phyloP scores from a whole-genome alignment of 176 grass and related monocot genomes.

The Saccharum officinarum region DNA sequence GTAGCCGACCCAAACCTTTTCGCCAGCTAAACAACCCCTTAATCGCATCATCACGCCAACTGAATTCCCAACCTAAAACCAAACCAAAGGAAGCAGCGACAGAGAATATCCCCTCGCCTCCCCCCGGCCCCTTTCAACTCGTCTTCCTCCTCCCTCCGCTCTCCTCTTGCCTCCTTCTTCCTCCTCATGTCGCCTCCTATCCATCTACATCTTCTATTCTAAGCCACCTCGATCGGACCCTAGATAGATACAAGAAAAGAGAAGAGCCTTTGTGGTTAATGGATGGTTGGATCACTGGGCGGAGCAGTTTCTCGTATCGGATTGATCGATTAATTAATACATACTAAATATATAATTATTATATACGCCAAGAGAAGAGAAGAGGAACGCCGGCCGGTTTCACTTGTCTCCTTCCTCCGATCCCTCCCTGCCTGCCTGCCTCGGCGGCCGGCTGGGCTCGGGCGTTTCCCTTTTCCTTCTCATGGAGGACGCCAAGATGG shows the following conservation, averaged over 20 bases:
- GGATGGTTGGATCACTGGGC: neutral
- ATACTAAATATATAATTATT: neutral
- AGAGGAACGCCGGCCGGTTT: constrained; percentile 2
- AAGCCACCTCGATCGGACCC: neutral
- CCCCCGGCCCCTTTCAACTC: neutral
- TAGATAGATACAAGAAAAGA: neutral
- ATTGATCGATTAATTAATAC: constrained; percentile 11
- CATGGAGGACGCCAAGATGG: constrained; percentile 69
- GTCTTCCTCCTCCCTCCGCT: neutral
- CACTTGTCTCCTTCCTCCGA: neutral
- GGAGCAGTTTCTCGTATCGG: constrained; percentile 20
- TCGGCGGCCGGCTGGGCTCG: neutral
- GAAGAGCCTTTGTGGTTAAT: neutral
- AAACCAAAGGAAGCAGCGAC: neutral
- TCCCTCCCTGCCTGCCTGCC: neutral
- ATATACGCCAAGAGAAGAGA: neutral
- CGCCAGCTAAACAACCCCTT: too few species aligned
- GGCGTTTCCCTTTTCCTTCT: neutral
- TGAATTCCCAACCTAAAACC: constrained; percentile 44
- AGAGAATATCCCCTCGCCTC: neutral
- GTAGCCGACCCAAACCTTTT: too few species aligned
- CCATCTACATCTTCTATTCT: neutral
- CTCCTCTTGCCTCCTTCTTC: neutral
- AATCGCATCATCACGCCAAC: constrained; percentile 38
- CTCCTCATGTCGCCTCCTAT: neutral